Evolutionary conservation across 805 yeast genomes (phyloP).

Genomic region (Teunomyces tritomae): DNA sequence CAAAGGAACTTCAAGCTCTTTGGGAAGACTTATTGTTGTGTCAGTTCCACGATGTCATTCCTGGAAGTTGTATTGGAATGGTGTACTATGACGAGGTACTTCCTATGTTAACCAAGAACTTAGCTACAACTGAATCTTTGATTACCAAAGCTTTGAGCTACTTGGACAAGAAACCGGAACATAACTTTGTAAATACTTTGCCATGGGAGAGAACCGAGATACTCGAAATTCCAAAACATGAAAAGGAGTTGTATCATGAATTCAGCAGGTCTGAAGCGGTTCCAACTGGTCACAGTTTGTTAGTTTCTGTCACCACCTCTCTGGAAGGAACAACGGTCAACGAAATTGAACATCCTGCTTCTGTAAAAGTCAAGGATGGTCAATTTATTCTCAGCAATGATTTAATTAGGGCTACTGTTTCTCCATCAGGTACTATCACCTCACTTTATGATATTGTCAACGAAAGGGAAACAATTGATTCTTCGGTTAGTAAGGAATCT

Average conservation of each 20-base stretch:
- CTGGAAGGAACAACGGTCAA: constrained; percentile 15
- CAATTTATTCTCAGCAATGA: constrained; percentile 57
- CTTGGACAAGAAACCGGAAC: background rate
- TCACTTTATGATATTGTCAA: constrained; percentile 60
- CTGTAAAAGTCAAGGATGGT: constrained; percentile 40
- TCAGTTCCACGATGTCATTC: constrained; percentile 97
- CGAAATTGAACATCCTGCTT: constrained; percentile 44
- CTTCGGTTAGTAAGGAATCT: constrained; percentile 39
- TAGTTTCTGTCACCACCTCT: constrained; percentile 20
- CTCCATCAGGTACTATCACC: constrained; percentile 51
- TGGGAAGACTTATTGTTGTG: constrained; percentile 91
- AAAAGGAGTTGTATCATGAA: constrained; percentile 13
- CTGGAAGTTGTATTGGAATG: constrained; percentile 93
- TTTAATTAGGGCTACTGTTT: constrained; percentile 54
- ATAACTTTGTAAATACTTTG: constrained; percentile 48
- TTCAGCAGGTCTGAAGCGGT: constrained; percentile 4
- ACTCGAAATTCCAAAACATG: constrained; percentile 30
- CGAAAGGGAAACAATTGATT: constrained; percentile 64
- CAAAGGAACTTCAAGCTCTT: constrained; percentile 57
- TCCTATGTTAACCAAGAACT: constrained; percentile 65
- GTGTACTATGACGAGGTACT: constrained; percentile 81
- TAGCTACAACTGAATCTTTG: constrained; percentile 52
- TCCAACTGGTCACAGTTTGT: constrained; percentile 7
- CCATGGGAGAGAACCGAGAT: constrained; percentile 63
- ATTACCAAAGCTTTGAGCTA: constrained; percentile 45